Evolutionary conservation across 352 stramenopile genomes (phyloP).

Genomic region (Sclerospora graminicola): DNA sequence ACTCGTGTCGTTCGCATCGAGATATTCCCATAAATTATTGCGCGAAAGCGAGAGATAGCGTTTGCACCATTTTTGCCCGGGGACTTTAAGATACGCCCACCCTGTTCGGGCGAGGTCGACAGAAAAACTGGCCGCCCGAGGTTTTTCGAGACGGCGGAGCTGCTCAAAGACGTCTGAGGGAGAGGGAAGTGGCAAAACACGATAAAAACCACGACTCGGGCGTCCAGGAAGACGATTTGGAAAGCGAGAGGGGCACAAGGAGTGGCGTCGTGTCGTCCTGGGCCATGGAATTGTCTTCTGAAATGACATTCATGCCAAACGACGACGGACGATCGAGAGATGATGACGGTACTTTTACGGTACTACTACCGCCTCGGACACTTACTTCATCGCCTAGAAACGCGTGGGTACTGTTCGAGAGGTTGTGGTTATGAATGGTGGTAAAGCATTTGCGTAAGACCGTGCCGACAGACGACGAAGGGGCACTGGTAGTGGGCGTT

Average conservation of each 20-base stretch:
- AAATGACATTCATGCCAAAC: constrained; percentile 67
- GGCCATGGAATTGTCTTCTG: constrained; percentile 41
- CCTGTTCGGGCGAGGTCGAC: constrained; percentile 21
- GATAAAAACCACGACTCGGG: constrained; percentile 53
- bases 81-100: constrained; percentile 56
- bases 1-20: constrained; percentile 48
- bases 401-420: constrained; percentile 74
- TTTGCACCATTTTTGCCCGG: constrained; percentile 53
- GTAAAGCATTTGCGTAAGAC: constrained; percentile 81
- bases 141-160: constrained; percentile 21
- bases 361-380: constrained; percentile 62
- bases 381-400: constrained; percentile 83
- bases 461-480: constrained; percentile 55
- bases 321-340: constrained; percentile 36
- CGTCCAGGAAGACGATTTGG: constrained; percentile 52
- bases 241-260: constrained; percentile 27
- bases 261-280: constrained; percentile 27
- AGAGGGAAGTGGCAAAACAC: constrained; percentile 50
- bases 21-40: constrained; percentile 70
- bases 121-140: constrained; percentile 5
- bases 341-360: no score
- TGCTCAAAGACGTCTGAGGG: constrained; percentile 49
- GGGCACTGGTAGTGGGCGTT: no score
- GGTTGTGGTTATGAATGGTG: constrained; percentile 79
- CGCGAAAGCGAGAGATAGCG: constrained; percentile 58